Evolutionary conservation across 495 filamentous ascomycete species (phyloP), one percentile per base, ranked within the genome.

Genomic region (Neurospora sp.): DNA sequence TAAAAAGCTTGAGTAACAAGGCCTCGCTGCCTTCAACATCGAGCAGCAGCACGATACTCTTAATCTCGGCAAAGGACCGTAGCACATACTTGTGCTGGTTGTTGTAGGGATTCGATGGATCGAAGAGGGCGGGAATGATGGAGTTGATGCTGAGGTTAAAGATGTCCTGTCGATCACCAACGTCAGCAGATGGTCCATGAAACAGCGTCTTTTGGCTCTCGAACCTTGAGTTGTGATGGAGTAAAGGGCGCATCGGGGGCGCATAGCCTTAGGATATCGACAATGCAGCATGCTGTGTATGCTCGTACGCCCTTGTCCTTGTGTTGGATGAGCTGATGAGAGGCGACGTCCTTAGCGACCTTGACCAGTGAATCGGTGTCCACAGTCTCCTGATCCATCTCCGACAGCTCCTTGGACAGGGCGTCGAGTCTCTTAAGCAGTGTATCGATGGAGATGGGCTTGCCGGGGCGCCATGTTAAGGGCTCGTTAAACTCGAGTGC

Each of bases 221-320:
- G 31, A 71, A 97, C 95, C 92, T 96, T 97, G 39, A 99, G 85
- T 82, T 98, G 95, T 70, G 90, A 88, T 39, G 86, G 89, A 11
- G 93, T 97, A 83, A 96, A 98, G 12, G 96, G 96, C 82, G 96
- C 96, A 88, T 98, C 91, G 5, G 96, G 96, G 39, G 96, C 96
- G 84, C 94, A 97, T 38, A 99, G 86, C 77, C 93, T 89, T 81
- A 99, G 88, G 72, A 99, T 93, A 80, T 99, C 96, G 54, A 97
- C 94, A 76, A 98, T 85, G 80, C 94, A 98, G 79, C 92, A 93
- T 14, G 93, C 91, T 49, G 92, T 89, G 86, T 91, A 97, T 20
- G 96, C 96, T 75, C 91, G 90, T 35, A 99, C 95, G 14, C 96
- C 96, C 73, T 89, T 91, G 80, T 99, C 96, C 83, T 96, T 97